These are phyloP conservation scores for Leucosporidium creatinivorum DNA, from an alignment of 768 basidiomycete species.

Conservation along the genomic window DNA sequence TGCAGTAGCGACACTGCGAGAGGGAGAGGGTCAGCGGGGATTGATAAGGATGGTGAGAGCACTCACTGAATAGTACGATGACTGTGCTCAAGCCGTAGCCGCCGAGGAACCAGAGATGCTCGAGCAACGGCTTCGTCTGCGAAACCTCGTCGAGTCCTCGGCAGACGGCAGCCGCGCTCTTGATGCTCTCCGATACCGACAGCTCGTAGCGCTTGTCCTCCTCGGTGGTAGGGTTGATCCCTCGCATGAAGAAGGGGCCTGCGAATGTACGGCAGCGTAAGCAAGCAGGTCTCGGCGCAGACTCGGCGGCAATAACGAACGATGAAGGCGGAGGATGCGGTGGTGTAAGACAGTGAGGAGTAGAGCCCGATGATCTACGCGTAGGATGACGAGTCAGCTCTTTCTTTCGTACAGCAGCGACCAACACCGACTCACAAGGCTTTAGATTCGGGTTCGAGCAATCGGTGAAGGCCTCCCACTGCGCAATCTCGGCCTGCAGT, in stretches of 20 bases:
- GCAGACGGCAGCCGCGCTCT: background rate
- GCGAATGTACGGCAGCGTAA: background rate
- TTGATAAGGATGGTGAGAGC: background rate
- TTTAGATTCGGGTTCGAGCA: background rate
- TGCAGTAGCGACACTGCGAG: background rate
- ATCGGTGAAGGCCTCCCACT: background rate
- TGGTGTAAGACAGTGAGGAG: background rate
- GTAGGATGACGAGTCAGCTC: too few relatives aligned
- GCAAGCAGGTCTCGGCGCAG: background rate
- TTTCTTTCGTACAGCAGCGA: background rate
- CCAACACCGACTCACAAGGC: background rate
- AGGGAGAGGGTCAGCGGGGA: background rate
- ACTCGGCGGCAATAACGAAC: background rate
- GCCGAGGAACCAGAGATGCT: background rate
- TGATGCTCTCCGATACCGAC: background rate
- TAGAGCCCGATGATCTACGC: background rate
- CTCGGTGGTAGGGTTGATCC: background rate
- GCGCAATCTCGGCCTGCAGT: background rate
- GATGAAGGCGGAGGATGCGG: background rate
- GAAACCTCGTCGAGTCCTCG: background rate
- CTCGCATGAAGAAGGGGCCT: background rate
- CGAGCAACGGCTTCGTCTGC: background rate
- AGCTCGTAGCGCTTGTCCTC: background rate
- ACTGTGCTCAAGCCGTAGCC: background rate
- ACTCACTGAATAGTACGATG: background rate